A percentile compares a stretch with the other conserved stretches of the same genome.
These are phyloP conservation scores for Wakefieldia striispora DNA, from an alignment of 768 basidiomycete species.

Conservation along the genomic window DNA sequence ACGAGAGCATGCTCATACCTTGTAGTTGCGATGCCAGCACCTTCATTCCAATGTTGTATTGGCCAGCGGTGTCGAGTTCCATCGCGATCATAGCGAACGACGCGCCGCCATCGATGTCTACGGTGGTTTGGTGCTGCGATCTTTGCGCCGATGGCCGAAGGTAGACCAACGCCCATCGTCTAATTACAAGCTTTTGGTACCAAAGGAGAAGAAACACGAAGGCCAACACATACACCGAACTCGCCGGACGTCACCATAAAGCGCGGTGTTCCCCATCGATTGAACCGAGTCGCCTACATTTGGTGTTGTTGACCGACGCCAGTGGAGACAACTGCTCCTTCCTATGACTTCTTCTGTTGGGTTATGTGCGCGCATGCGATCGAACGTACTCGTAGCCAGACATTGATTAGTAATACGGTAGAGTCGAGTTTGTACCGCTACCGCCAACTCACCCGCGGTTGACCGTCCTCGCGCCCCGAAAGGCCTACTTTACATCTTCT, in stretches of 20 bases:
- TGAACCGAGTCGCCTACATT: constrained; percentile 98
- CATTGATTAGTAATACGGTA: too few species aligned
- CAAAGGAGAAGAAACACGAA: neutral
- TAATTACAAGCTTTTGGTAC: constrained; percentile 26
- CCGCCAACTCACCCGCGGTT: too few species aligned
- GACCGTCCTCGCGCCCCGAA: too few species aligned
- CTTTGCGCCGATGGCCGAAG: constrained; percentile 93
- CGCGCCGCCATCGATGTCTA: constrained; percentile 97
- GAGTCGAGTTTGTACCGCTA: too few species aligned
- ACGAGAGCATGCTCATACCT: constrained; percentile 47
- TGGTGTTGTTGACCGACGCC: constrained; percentile 99
- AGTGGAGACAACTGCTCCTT: constrained; percentile 90
- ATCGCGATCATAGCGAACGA: constrained; percentile 99
- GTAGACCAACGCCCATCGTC: constrained; percentile 99
- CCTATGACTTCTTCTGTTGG: too few species aligned
- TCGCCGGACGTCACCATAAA: constrained; percentile 93
- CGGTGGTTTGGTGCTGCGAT: constrained; percentile 88
- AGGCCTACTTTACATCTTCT: too few species aligned
- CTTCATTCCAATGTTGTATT: constrained; percentile 93
- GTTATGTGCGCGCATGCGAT: too few species aligned
- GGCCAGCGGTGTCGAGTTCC: constrained; percentile 94
- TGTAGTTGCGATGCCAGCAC: constrained; percentile 95
- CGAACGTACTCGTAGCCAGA: too few species aligned
- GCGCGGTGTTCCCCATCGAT: constrained; percentile 84
- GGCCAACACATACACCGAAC: constrained; percentile 70